Evolutionary conservation across 2,329 filamentous ascomycete species (phyloP), one percentile per base, ranked within the genome.

Genomic region (Epichloe hybrida): DNA sequence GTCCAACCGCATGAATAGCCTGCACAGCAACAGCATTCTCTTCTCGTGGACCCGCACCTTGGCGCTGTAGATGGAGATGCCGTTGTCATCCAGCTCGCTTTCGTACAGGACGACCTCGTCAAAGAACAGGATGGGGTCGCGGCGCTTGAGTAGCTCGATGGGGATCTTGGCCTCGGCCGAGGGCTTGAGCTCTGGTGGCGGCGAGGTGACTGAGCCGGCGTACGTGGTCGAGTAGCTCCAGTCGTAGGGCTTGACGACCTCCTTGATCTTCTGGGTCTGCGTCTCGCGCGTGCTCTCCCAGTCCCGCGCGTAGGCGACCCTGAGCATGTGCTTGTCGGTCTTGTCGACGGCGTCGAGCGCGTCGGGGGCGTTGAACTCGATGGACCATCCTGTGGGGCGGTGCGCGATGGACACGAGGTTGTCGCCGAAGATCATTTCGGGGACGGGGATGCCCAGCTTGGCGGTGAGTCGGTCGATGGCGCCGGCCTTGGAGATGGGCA

Each of bases 391-490:
- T n/a, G 77, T 81, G 20, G 77, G 75, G n/a, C 71, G 55, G 69
- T 97, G 88, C 49, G 81, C 74, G 53, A 98, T 76, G 6, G 79
- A 71, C 40, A 95, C 83, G 52, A 85, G 72, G 67, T 98, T 98
- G 72, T 98, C 90, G 54, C 93, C 93, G 64, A 98, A 98, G 57
- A 98, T 98, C 93, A 98, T 98, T 72, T 98, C 93, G 8, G 93
- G 93, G 40, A 91, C 81, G 17, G 91, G 82, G 63, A 98, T 96
- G 34, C 83, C 83, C 50, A 98, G 76, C 55, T 79, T 80, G 52
- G 76, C 74, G 40, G 83, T 83, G 80, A 98, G 87, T 38, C 79
- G 80, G 63, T 95, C 89, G 63, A 98, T 97, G 48, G 89, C 86
- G 5, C 79, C 86, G 44, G 90, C 82, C 68, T 95, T 96, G 59